Evolutionary conservation across 768 basidiomycete genomes (phyloP).

Genomic region (Russula olivacea): DNA sequence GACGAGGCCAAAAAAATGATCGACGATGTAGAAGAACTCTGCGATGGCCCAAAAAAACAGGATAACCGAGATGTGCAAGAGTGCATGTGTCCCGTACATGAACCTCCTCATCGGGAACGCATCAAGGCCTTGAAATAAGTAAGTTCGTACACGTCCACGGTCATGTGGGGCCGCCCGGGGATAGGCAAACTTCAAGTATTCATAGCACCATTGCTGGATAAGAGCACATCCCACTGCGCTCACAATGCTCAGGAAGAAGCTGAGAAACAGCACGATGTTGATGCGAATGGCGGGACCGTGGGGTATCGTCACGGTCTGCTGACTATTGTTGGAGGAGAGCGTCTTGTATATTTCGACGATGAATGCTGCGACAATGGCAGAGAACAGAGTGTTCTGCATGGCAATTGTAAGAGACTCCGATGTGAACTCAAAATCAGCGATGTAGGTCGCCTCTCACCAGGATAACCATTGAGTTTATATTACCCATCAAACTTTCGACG

Average conservation of each 20-base stretch:
- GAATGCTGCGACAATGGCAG: constrained; percentile 24
- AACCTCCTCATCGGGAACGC: constrained; percentile 13
- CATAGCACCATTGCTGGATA: constrained; percentile 21
- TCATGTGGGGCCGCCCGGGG: constrained; percentile 7
- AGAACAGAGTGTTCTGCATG: constrained; percentile 14
- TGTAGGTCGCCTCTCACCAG: constrained; percentile 11
- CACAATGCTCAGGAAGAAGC: constrained; percentile 14
- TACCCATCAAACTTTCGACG: constrained; percentile 15
- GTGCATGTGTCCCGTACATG: constrained; percentile 9
- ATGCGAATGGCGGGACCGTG: not conserved
- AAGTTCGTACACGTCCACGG: constrained; percentile 17
- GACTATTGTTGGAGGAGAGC: constrained; percentile 5
- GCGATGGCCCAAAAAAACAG: constrained; percentile 18
- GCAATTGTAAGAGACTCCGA: not conserved
- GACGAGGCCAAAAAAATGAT: not conserved
- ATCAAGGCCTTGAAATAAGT: constrained; percentile 4
- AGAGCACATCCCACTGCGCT: constrained; percentile 17
- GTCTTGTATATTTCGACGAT: constrained; percentile 25
- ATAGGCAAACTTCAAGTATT: not conserved
- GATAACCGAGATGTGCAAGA: constrained; percentile 16
- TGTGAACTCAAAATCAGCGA: not conserved
- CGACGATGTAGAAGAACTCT: constrained; percentile 5
- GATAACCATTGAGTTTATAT: constrained; percentile 22
- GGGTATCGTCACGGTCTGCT: too few species aligned
- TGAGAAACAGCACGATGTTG: constrained; percentile 20